These are phyloP conservation scores for Claviceps africana DNA, from an alignment of 2,329 filamentous ascomycete genomes.

Conservation along the genomic window DNA sequence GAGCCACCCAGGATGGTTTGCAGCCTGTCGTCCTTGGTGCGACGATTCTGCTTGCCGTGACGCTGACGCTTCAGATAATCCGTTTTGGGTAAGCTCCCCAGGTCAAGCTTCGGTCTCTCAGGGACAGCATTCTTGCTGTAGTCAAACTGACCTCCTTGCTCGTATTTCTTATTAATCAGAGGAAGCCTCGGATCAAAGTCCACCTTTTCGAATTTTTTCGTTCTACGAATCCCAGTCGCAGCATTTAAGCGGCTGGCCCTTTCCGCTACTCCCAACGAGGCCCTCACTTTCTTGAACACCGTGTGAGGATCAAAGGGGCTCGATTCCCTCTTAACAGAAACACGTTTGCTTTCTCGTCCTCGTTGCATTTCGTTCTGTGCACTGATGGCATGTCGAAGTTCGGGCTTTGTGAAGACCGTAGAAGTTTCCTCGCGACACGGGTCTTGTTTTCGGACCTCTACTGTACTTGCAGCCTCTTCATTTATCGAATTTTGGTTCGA, in stretches of 20 bases:
- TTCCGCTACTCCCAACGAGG: slow-evolving; percentile 23
- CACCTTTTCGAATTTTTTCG: slow-evolving; percentile 39
- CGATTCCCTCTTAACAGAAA: slow-evolving; percentile 32
- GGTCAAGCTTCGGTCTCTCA: slow-evolving; percentile 16
- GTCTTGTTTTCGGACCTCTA: slow-evolving; percentile 8
- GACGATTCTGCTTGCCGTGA: slow-evolving; percentile 28
- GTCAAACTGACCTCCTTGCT: slow-evolving; percentile 40
- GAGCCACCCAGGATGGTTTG: slow-evolving; percentile 15
- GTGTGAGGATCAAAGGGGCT: slow-evolving; percentile 45
- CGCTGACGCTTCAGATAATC: slow-evolving; percentile 35
- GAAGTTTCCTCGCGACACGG: slow-evolving; percentile 12
- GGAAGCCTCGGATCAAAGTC: slow-evolving; percentile 39
- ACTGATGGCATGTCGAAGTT: slow-evolving; percentile 44
- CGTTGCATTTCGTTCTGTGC: slow-evolving; percentile 29
- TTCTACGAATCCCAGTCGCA: slow-evolving; percentile 19
- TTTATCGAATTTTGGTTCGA: slow-evolving; percentile 5
- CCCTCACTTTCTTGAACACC: slow-evolving; percentile 43
- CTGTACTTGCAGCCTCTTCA: slow-evolving; percentile 7
- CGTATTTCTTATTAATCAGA: slow-evolving; percentile 44
- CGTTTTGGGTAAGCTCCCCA: slow-evolving; percentile 28
- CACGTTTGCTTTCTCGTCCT: slow-evolving; percentile 17
- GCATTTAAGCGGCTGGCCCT: slow-evolving; percentile 11
- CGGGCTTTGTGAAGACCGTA: slow-evolving; percentile 43
- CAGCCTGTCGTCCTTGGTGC: slow-evolving; percentile 15
- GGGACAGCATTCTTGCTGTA: slow-evolving; percentile 22